phyloP scores from a whole-genome alignment of 805 yeast species.

The Wickerhamiella australiensis region DNA sequence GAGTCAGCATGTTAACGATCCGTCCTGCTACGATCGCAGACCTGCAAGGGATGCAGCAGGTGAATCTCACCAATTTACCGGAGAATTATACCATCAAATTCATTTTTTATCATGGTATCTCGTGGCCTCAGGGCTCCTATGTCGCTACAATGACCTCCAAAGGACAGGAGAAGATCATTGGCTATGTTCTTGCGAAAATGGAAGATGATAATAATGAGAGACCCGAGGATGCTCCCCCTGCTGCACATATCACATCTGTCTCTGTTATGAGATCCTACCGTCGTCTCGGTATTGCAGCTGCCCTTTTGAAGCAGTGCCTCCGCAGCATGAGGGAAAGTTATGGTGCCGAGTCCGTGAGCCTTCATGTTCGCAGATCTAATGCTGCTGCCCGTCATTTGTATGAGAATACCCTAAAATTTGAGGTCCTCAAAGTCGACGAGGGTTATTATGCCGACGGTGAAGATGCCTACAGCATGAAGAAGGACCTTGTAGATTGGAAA shows the following conservation, averaged over 20 bases:
- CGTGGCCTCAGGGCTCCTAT: conserved; percentile 97
- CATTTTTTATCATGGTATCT: conserved; percentile 81
- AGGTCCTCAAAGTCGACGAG: conserved; percentile 67
- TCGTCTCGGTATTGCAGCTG: conserved; percentile 89
- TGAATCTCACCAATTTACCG: conserved; percentile 81
- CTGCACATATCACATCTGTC: conserved; percentile 88
- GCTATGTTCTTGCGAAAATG: conserved; percentile 92
- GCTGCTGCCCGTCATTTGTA: conserved; percentile 89
- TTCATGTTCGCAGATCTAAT: conserved; percentile 89
- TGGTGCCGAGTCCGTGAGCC: conserved; percentile 68
- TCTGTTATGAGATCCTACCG: conserved; percentile 94
- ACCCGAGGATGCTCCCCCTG: conserved; percentile 29
- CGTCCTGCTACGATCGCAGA: conserved; percentile 80
- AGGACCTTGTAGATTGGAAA: conserved; percentile 23
- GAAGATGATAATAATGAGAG: conserved; percentile 53
- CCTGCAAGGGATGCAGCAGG: conserved; percentile 90
- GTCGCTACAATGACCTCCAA: conserved; percentile 65
- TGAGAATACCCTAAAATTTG: conserved; percentile 71
- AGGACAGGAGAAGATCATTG: conserved; percentile 76
- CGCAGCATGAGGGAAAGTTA: conserved; percentile 72
- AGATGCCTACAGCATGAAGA: conserved; percentile 93
- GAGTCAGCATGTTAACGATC: conserved; percentile 45
- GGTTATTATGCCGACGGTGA: conserved; percentile 95
- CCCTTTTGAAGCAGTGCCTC: conserved; percentile 64
- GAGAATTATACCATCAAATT: conserved; percentile 89